Base-by-base conservation (phyloP, 208 protist species). In the Acanthamoeba quina region DNA sequence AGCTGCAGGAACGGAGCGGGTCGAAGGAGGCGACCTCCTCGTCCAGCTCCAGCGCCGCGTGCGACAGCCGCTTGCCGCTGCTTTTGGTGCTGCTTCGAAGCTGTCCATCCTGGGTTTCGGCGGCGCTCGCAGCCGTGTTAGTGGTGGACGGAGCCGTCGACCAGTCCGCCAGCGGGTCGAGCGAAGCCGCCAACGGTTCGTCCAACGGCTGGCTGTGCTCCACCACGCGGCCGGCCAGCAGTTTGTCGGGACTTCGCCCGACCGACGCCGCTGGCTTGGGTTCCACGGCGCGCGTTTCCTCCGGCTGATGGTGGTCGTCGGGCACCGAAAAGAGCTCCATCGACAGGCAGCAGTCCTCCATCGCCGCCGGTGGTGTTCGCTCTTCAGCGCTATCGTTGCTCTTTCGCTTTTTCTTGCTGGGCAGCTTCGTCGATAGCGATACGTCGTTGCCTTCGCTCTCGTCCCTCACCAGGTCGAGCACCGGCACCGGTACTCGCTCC, bases 271-370 rank as follows among this genome's bases (percentile, higher is more conserved):
- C n/a, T n/a, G n/a, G n/a, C n/a, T n/a, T n/a, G n/a, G n/a, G n/a
- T n/a, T n/a, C n/a, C n/a, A n/a, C n/a, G n/a, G n/a, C n/a, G n/a
- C n/a, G n/a, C n/a, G n/a, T n/a, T n/a, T n/a, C n/a, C n/a, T n/a
- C n/a, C 34, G 31, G 17, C n/a, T 41, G 68, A 44, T 4, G 7
- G 68, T 47, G 19, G 68, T n/a, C 34, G n/a, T 76, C 7, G 68
- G 68, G 68, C 68, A 26, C 2, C 19, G 68, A 76, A n/a, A 76
- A 76, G 34, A 76, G 68, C 34, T 76, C 68, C 68, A 76, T 76
- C n/a, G 68, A 76, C 17, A 76, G 68, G n/a, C 68, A n/a, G 10
- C 2, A 17, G 19, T 26, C 26, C 68, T 76, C 31, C 34, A 2
- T n/a, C 7, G 68, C 17, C 34, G 68, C 19, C 34, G 7, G 9